phyloP scores from a whole-genome alignment of 1,284 basidiomycete genomes.

The Ceratobasidium sp. region DNA sequence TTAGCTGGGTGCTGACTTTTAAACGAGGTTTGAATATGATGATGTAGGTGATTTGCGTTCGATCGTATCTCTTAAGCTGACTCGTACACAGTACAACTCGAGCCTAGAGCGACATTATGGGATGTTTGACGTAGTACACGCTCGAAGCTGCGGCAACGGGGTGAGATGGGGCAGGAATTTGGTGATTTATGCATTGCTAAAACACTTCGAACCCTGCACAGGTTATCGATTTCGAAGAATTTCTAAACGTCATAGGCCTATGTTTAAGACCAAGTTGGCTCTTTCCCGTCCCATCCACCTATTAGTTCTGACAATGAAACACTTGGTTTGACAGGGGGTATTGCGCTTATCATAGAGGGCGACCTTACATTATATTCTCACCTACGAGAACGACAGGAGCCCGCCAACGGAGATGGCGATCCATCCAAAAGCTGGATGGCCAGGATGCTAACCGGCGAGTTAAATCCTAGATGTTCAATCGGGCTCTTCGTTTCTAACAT shows the following conservation, averaged over 20 bases:
- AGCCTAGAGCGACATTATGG: conserved; percentile 42
- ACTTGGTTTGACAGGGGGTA: conserved; percentile 16
- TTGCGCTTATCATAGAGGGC: conserved; percentile 40
- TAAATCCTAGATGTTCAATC: neutral
- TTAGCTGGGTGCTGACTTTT: neutral
- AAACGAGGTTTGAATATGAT: conserved; percentile 43
- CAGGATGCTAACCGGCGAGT: conserved; percentile 40
- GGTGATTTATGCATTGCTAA: neutral
- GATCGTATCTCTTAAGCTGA: neutral
- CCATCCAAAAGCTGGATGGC: conserved; percentile 43
- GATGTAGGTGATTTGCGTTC: conserved; percentile 32
- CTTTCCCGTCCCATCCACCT: neutral
- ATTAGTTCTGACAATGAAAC: neutral
- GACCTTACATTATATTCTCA: conserved; percentile 40
- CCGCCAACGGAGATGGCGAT: conserved; percentile 38
- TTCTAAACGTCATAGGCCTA: conserved; percentile 40
- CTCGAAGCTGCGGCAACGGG: conserved; percentile 41
- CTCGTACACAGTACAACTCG: conserved; percentile 11
- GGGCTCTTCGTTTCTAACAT: neutral
- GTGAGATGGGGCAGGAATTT: conserved; percentile 1
- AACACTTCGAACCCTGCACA: neutral
- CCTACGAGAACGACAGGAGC: conserved; percentile 39
- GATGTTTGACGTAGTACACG: conserved; percentile 43
- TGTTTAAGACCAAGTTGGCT: conserved; percentile 40
- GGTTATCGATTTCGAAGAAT: conserved; percentile 33